phyloP scores from a whole-genome alignment of 2,329 filamentous ascomycete genomes.

The Biscogniauxia sp. region DNA sequence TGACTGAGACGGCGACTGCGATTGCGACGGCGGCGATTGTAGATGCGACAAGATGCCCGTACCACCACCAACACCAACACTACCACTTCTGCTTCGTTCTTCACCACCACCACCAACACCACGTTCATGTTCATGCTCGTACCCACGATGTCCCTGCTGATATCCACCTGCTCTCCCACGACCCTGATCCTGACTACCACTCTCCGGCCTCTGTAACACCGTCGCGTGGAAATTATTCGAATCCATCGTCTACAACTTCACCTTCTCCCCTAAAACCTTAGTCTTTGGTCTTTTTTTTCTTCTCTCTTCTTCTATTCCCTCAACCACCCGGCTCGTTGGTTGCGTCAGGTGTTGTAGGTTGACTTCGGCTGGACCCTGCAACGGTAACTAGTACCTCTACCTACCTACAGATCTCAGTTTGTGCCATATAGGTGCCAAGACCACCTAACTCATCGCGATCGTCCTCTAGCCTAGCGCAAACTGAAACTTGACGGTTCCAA shows the following conservation, averaged over 20 bases:
- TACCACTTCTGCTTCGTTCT: too few relatives aligned
- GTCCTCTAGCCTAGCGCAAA: conserved; percentile 19
- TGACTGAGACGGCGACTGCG: neutral
- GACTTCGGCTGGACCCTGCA: neutral
- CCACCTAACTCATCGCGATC: neutral
- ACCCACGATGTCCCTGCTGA: too few relatives aligned
- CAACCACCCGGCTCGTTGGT: neutral
- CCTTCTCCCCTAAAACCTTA: conserved; percentile 9
- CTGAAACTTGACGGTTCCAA: conserved; percentile 7
- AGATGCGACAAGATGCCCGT: neutral
- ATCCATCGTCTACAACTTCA: conserved; percentile 8
- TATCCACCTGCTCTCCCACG: neutral
- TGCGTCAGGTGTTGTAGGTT: neutral
- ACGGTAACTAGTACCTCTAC: neutral
- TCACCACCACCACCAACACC: too few relatives aligned
- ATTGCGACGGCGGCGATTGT: neutral
- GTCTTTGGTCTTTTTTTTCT: conserved; percentile 9
- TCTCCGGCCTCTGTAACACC: conserved; percentile 20
- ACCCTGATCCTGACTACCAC: neutral
- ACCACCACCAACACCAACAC: too few relatives aligned
- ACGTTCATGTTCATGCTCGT: neutral
- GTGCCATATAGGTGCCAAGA: neutral
- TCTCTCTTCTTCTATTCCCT: conserved; percentile 5
- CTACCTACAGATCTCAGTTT: neutral
- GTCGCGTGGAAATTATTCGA: conserved; percentile 28